Evolutionary conservation across 805 yeast genomes (phyloP).

Genomic region (Candida sonorensis): DNA sequence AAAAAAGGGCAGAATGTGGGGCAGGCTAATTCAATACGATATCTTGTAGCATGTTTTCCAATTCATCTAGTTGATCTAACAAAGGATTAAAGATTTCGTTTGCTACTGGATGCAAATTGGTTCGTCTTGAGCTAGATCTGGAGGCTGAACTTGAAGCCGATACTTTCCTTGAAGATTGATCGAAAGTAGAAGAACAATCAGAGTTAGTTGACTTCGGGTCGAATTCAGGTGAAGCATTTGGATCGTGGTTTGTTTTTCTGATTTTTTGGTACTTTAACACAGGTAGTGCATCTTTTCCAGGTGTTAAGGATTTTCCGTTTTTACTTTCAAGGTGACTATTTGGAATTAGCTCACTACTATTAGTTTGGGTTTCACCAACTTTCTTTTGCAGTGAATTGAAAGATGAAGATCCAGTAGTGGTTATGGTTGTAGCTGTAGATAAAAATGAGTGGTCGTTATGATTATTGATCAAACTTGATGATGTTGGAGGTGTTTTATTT

Average conservation of each 20-base stretch:
- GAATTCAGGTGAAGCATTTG: neutral
- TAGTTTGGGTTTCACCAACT: no score
- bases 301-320: no score
- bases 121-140: no score
- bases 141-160: constrained; percentile 5
- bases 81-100: constrained; percentile 53
- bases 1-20: no score
- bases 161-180: neutral
- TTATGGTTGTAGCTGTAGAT: constrained; percentile 19
- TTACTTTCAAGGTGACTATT: no score
- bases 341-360: no score
- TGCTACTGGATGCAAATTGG: constrained; percentile 37
- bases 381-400: no score
- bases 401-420: constrained; percentile 7
- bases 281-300: neutral
- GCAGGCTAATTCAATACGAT: constrained; percentile 6
- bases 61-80: constrained; percentile 35
- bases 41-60: constrained; percentile 23
- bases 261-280: neutral
- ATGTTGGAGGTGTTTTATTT: neutral
- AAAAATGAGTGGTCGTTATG: constrained; percentile 12
- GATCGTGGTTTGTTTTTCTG: neutral
- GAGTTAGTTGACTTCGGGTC: no score
- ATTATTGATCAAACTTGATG: neutral
- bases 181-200: no score